These are phyloP conservation scores for Spizellomyces punctatus DNA, from an alignment of 192 early-diverging fungal species.

Conservation along the genomic window DNA sequence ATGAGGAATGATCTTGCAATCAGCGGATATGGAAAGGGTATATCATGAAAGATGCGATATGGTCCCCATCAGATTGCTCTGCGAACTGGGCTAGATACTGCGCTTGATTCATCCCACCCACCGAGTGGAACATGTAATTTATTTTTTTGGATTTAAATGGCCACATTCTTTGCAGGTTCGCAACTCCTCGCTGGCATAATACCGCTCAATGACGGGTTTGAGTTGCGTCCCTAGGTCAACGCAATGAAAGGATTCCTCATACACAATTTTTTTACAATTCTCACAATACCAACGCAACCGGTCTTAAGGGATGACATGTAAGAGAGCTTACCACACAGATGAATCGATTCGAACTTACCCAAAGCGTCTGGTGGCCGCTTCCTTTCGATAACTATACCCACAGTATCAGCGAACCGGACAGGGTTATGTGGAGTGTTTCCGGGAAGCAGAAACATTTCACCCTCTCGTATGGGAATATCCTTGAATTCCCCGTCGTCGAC, in stretches of 20 bases:
- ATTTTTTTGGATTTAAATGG: slow-evolving; percentile 39
- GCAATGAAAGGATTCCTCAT: slow-evolving; percentile 90
- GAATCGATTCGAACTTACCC: slow-evolving; percentile 48
- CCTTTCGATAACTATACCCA: slow-evolving; percentile 95
- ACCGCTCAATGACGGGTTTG: slow-evolving; percentile 89
- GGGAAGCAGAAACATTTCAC: slow-evolving; percentile 95
- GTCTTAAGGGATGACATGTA: slow-evolving; percentile 56
- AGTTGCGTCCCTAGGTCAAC: slow-evolving; percentile 86
- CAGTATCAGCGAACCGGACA: slow-evolving; percentile 86
- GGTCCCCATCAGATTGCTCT: too few relatives aligned
- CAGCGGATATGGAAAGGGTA: not conserved
- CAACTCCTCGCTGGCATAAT: slow-evolving; percentile 61
- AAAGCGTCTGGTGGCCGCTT: slow-evolving; percentile 71
- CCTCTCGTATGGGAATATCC: slow-evolving; percentile 87
- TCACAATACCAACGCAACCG: slow-evolving; percentile 95
- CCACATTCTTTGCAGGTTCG: slow-evolving; percentile 73
- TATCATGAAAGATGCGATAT: not conserved
- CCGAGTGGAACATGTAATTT: not conserved
- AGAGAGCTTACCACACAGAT: not conserved
- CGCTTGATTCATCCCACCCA: too few relatives aligned
- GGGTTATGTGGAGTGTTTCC: slow-evolving; percentile 95
- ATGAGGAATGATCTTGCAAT: slow-evolving; percentile 1
- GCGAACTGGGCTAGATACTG: too few relatives aligned
- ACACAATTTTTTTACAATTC: slow-evolving; percentile 77
- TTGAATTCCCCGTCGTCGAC: slow-evolving; percentile 78